Evolutionary conservation across 768 basidiomycete genomes (phyloP), one percentile per base, ranked within the genome.

Genomic region (Auricularia sp.): DNA sequence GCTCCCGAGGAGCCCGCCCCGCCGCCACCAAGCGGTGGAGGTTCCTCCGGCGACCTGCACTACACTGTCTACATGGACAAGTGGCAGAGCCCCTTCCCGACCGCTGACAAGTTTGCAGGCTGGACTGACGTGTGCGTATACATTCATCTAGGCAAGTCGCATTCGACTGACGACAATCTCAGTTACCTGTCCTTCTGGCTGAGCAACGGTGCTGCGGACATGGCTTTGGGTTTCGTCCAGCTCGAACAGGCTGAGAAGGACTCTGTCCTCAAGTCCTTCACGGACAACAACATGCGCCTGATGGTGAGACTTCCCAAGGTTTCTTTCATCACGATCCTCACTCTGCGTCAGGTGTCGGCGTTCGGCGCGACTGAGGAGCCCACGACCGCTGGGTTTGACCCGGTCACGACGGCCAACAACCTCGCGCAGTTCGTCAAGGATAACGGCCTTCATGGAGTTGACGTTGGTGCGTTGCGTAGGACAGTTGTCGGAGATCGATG

Each of bases 151-250:
- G 3, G 21, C 47, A 18, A 18, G 6, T 51, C 5, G 14, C 14
- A 51, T 51, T 18, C 18, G 11, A 14, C 39, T 42, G 8, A 42
- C 39, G 13, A 8, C 39, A 42, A 42, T 42, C 8, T 7, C 54
- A 54, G 54, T 29, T n/a, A n/a, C 29, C 54, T 54, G 18, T n/a
- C 54, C 11, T 54, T 54, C 54, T 54, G 54, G 54, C 29, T 29
- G 54, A 54, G 54, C 29, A 54, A n/a, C 54, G 85, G 85, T 24
- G 77, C 85, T n/a, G 83, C 76, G 71, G 85, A 87, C 70, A 84
- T 86, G 75, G 85, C 84, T 6, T 67, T 77, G 1, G 82, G 82
- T 70, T 86, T 84, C 85, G 79, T 79, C 3, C 69, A 71, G 56
- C 73, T 85, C 36, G 78, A 77, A 14, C 76, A 70, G 33, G 71